These are phyloP conservation scores for Serendipita sp. DNA, from an alignment of 768 basidiomycete genomes.

Conservation along the genomic window DNA sequence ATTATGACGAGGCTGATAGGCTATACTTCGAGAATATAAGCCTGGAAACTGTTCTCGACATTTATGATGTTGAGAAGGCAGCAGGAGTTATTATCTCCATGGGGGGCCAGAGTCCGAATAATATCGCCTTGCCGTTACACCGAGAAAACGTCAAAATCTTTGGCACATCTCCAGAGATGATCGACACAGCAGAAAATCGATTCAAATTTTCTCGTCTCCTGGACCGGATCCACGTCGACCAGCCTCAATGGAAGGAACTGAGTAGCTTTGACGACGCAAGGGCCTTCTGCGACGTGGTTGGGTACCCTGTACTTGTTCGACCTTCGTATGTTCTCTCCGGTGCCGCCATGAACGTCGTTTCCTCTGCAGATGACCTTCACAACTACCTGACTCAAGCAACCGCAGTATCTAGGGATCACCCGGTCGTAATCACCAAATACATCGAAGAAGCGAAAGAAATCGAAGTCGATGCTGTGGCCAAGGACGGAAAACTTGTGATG, in stretches of 20 bases:
- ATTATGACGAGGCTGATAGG: constrained; percentile 98
- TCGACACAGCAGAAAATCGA: constrained; percentile 94
- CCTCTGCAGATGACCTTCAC: constrained; percentile 73
- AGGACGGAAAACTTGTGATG: constrained; percentile 96
- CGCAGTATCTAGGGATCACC: constrained; percentile 88
- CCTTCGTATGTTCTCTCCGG: constrained; percentile 99
- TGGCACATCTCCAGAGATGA: constrained; percentile 87
- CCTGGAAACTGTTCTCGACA: constrained; percentile 98
- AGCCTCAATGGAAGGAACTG: constrained; percentile 97
- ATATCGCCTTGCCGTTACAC: constrained; percentile 92
- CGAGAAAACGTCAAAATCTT: constrained; percentile 80
- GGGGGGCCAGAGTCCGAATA: constrained; percentile 87
- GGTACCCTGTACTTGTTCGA: constrained; percentile 89
- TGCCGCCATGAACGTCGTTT: constrained; percentile 99
- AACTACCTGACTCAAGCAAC: constrained; percentile 90
- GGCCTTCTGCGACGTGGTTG: constrained; percentile 80
- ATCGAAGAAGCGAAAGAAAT: constrained; percentile 99
- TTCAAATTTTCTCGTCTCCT: constrained; percentile 98
- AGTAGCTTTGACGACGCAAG: constrained; percentile 79
- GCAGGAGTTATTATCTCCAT: constrained; percentile 93
- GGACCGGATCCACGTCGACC: constrained; percentile 88
- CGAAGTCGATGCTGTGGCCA: constrained; percentile 98
- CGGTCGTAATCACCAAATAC: constrained; percentile 97
- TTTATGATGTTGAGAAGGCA: constrained; percentile 88
- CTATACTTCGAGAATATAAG: constrained; percentile 98